phyloP scores from a whole-genome alignment of 2,329 filamentous ascomycete species.

The Cytospora mali region DNA sequence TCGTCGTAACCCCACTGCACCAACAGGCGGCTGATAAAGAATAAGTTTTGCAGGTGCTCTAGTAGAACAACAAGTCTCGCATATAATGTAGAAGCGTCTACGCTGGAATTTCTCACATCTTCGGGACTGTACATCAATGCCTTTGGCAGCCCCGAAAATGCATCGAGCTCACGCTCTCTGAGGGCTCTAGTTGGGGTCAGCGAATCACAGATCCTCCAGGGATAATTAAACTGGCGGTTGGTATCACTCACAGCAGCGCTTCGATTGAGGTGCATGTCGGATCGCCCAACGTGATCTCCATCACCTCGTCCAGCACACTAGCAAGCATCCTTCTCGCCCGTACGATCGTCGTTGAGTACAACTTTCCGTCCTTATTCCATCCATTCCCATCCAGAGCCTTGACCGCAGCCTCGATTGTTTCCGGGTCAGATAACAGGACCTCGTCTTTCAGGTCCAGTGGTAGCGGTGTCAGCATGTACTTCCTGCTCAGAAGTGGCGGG shows the following conservation, averaged over 20 bases:
- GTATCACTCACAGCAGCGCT: slow-evolving; percentile 36
- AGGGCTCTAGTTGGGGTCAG: slow-evolving; percentile 37
- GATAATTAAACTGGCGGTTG: accelerated
- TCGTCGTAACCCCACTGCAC: slow-evolving; percentile 46
- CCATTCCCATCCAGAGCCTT: slow-evolving; percentile 49
- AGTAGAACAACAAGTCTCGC: slow-evolving; percentile 50
- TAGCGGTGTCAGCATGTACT: slow-evolving; percentile 56
- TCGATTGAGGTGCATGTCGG: slow-evolving; percentile 41
- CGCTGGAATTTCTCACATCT: slow-evolving; percentile 40
- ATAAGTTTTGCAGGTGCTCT: slow-evolving; percentile 58
- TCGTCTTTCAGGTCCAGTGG: slow-evolving; percentile 58
- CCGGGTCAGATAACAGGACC: slow-evolving; percentile 48
- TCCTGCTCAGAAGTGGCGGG: slow-evolving; percentile 54
- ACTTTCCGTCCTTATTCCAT: slow-evolving; percentile 51
- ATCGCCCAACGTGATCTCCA: slow-evolving; percentile 56
- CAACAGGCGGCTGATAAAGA: slow-evolving; percentile 60
- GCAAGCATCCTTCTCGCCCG: slow-evolving; percentile 52
- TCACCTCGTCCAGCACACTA: slow-evolving; percentile 58
- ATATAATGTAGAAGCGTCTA: slow-evolving; percentile 41
- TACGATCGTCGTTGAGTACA: slow-evolving; percentile 48
- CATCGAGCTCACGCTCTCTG: slow-evolving; percentile 39
- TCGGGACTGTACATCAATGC: slow-evolving; percentile 44
- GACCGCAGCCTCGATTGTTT: slow-evolving; percentile 43
- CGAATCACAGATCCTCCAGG: not conserved
- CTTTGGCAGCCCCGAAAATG: slow-evolving; percentile 40